phyloP scores from a whole-genome alignment of 768 basidiomycete species.

The Pisolithus microcarpus region DNA sequence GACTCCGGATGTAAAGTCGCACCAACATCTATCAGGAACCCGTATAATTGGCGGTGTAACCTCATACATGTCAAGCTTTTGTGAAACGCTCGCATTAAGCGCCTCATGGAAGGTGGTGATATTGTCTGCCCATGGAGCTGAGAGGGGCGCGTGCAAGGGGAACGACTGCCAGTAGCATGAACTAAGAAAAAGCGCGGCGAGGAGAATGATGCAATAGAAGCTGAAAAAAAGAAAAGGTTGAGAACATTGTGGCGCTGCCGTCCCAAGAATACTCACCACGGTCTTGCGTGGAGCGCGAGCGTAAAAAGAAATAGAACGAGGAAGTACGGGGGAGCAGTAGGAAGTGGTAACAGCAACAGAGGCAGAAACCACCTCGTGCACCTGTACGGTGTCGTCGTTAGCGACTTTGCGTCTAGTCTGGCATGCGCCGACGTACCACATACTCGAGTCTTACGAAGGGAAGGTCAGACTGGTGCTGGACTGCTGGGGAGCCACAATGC shows the following conservation, averaged over 20 bases:
- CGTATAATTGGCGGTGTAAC: slow-evolving; percentile 52
- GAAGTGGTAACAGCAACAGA: slow-evolving; percentile 66
- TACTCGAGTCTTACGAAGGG: neutral
- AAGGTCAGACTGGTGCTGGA: too few species aligned
- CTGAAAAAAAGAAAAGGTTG: slow-evolving; percentile 29
- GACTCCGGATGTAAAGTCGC: slow-evolving; percentile 60
- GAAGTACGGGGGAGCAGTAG: slow-evolving; percentile 76
- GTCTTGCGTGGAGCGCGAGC: slow-evolving; percentile 71
- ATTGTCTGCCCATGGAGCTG: slow-evolving; percentile 58
- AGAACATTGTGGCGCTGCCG: neutral
- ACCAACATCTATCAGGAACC: slow-evolving; percentile 79
- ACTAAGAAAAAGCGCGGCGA: slow-evolving; percentile 76
- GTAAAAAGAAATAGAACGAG: slow-evolving; percentile 71
- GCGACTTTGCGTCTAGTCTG: neutral
- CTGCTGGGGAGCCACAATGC: neutral
- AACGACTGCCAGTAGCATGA: slow-evolving; percentile 90
- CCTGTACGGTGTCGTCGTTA: slow-evolving; percentile 32
- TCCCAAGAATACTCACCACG: slow-evolving; percentile 51
- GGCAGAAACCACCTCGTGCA: slow-evolving; percentile 86
- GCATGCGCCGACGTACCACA: slow-evolving; percentile 35
- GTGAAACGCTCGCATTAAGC: slow-evolving; percentile 40
- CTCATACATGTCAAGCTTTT: slow-evolving; percentile 31
- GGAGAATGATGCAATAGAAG: slow-evolving; percentile 81
- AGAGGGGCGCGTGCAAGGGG: slow-evolving; percentile 54
- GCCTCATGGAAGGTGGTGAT: slow-evolving; percentile 70